Evolutionary conservation across 2,329 filamentous ascomycete species (phyloP).

Genomic region (Thielaviopsis euricoi): DNA sequence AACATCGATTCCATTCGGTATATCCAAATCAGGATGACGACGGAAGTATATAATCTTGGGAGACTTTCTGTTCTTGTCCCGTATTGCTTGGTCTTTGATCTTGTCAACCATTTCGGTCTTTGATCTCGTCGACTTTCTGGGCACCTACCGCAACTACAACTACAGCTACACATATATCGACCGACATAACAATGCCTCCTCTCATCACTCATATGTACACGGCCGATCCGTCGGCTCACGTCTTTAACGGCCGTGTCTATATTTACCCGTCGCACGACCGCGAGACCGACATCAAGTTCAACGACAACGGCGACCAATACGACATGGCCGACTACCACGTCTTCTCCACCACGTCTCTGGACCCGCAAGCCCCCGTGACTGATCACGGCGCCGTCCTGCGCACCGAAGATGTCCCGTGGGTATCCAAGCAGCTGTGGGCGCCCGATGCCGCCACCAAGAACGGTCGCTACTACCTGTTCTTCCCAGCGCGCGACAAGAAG

Average conservation of each 20-base stretch:
- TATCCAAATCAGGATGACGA: no score
- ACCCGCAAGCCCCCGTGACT: slow-evolving; percentile 40
- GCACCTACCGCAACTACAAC: not conserved
- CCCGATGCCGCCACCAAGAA: slow-evolving; percentile 56
- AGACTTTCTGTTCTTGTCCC: no score
- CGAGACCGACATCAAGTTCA: slow-evolving; percentile 56
- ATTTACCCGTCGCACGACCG: slow-evolving; percentile 71
- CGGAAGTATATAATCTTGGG: no score
- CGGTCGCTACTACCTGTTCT: slow-evolving; percentile 59
- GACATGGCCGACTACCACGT: slow-evolving; percentile 78
- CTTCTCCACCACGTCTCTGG: slow-evolving; percentile 38
- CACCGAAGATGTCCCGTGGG: slow-evolving; percentile 55
- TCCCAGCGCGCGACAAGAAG: slow-evolving; percentile 55
- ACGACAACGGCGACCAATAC: slow-evolving; percentile 75
- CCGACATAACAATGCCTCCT: slow-evolving; percentile 27
- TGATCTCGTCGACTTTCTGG: no score
- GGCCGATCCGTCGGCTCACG: slow-evolving; percentile 65
- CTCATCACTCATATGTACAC: slow-evolving; percentile 64
- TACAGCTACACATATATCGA: not conserved
- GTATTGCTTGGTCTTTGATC: no score
- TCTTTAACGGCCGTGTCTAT: slow-evolving; percentile 60
- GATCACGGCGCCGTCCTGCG: slow-evolving; percentile 58
- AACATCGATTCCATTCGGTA: no score
- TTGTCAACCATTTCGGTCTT: no score
- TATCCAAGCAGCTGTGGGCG: slow-evolving; percentile 64